Base-by-base conservation (phyloP, 2,329 filamentous ascomycete species). In the Diaporthe nobilis region DNA sequence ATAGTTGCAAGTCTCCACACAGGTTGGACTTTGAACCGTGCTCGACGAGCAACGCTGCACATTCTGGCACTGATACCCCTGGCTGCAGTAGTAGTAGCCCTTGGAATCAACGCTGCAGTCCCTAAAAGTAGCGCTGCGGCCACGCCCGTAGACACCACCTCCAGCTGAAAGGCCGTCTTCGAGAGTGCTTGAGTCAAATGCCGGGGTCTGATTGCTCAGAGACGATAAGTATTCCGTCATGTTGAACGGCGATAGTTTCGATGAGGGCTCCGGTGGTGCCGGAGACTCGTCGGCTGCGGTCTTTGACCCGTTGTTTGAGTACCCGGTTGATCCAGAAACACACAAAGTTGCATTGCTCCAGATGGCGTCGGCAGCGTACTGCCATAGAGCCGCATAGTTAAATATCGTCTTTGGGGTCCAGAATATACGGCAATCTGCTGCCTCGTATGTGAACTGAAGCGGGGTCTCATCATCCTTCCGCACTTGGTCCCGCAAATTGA, bases 341-440 rank as follows among this genome's bases (percentile, higher is more conserved):
- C 68, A 71, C 13, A 71, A 39, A 2, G 53, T 44, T n/a, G 49
- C 10, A 10, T 65, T 65, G 17, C 25, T 71, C 67, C 73, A 76
- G 22, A 65, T 71, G 0, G 77, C 77, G 15, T 72, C 57, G 8
- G 67, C 73, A 7, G 75, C 72, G 70, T 78, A 74, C 25, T 61
- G 68, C 91, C 92, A 93, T 47, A 90, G 79, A n/a, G 82, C 84
- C 2, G 84, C 85, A 2, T 89, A 86, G 75, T 91, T 86, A 4
- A 86, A 82, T 47, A 90, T 82, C 82, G 90, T 92, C 3, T 85
- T 81, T 22, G 85, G 80, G 2, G 91, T 91, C 76, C 89, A 92
- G 80, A 88, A 93, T 17, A 93, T 81, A 7, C 91, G 85, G 78
- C 91, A 93, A 78, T 91, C 89, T 0, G 92, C 89, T 1, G 90